These are phyloP conservation scores for Aspergillus piperis DNA, from an alignment of 2,329 filamentous ascomycete genomes.

Conservation along the genomic window DNA sequence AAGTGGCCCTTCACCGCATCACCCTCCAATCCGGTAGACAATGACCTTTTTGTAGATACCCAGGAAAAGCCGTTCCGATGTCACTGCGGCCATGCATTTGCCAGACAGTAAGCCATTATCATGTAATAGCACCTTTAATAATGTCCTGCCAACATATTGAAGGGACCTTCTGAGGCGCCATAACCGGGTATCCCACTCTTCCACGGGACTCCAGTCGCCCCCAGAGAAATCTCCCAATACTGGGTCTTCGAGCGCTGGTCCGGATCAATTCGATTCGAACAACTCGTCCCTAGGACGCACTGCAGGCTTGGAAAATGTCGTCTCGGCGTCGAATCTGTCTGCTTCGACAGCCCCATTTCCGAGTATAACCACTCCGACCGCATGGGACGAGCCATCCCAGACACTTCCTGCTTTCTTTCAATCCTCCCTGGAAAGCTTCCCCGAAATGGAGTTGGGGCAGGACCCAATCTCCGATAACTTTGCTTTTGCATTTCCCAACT, in stretches of 20 bases:
- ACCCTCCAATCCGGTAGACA: neutral
- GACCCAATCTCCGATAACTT: neutral
- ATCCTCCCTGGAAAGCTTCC: neutral
- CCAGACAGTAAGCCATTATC: neutral
- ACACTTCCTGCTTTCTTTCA: neutral
- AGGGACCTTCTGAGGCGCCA: neutral
- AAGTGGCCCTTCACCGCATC: neutral
- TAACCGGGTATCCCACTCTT: neutral
- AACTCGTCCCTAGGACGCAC: neutral
- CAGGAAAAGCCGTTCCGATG: constrained; percentile 33
- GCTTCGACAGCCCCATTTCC: neutral
- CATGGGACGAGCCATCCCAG: neutral
- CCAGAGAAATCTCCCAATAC: neutral
- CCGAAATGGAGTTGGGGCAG: neutral
- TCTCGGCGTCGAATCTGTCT: neutral
- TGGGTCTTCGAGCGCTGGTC: too few species aligned
- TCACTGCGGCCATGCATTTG: neutral
- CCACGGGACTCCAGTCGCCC: neutral
- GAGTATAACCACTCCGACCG: neutral
- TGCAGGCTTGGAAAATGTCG: neutral
- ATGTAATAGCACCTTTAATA: too few species aligned
- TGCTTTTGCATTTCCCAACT: neutral
- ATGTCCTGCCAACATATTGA: neutral
- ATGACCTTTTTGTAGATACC: constrained; percentile 30
- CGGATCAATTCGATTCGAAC: neutral